Conservation (phyloP, 148 eudicot genomes). For the Nyssa sinensis region DNA sequence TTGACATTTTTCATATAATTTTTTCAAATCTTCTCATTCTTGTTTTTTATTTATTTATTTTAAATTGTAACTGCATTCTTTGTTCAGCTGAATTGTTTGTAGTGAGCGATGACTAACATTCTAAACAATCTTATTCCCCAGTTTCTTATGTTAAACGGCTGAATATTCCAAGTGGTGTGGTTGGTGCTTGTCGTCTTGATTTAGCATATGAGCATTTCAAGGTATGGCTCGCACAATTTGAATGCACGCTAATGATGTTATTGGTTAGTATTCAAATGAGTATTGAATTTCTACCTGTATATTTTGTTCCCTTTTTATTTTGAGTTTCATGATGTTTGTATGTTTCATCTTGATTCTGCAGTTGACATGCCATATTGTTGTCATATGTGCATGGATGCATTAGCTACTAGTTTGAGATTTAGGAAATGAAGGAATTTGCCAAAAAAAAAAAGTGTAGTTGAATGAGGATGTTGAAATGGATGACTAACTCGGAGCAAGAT, state of each 20-base stretch:
- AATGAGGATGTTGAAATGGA: not conserved
- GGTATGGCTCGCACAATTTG: conserved; percentile 37
- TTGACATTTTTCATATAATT: not conserved
- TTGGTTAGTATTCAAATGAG: not conserved
- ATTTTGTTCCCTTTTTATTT: not conserved
- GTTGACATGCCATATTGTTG: not conserved
- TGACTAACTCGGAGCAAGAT: not conserved
- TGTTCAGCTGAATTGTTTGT: not conserved
- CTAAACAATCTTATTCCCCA: conserved; percentile 37
- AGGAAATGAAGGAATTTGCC: too few species aligned
- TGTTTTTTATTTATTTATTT: not conserved
- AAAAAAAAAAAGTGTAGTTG: too few species aligned
- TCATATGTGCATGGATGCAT: not conserved
- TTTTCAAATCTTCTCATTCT: not conserved
- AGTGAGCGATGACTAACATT: conserved; percentile 3
- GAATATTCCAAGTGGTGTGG: conserved; percentile 91
- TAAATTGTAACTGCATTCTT: not conserved
- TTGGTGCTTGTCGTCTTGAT: conserved; percentile 97
- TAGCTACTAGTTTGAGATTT: too few species aligned
- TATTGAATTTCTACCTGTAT: not conserved
- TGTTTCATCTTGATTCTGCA: not conserved
- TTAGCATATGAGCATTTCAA: conserved; percentile 89
- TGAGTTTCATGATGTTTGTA: not conserved
- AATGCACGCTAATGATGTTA: not conserved
- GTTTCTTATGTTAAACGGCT: conserved; percentile 83